Evolutionary conservation across 257 asterid genomes (phyloP).

Genomic region (Nicotiana benthamiana): DNA sequence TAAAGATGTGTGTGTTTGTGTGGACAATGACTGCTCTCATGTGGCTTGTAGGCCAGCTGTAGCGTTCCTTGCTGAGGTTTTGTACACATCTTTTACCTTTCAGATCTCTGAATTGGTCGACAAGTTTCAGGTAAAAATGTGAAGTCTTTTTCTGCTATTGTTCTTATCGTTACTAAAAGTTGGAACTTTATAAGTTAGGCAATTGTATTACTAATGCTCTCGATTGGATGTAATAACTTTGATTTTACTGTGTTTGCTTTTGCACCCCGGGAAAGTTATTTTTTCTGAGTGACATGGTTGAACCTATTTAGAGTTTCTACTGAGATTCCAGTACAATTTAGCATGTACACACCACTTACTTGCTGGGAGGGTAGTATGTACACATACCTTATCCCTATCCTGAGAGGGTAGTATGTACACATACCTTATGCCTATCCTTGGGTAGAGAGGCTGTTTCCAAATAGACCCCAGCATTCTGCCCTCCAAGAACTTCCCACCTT

Average conservation of each 20-base stretch:
- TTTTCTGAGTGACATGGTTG: neutral
- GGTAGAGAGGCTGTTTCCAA: no score
- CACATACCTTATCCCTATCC: no score
- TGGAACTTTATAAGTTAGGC: neutral
- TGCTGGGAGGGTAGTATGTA: no score
- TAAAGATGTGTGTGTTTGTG: conserved; percentile 60
- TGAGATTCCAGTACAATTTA: neutral
- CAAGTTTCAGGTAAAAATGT: conserved; percentile 57
- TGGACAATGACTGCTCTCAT: conserved; percentile 78
- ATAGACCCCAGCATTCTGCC: no score
- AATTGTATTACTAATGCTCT: neutral
- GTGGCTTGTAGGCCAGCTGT: conserved; percentile 78
- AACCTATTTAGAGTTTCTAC: neutral
- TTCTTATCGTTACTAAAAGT: neutral
- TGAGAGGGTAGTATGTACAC: no score
- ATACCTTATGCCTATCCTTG: no score
- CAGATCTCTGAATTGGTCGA: conserved; percentile 55
- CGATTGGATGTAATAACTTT: neutral
- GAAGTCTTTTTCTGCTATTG: neutral
- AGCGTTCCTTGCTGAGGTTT: conserved; percentile 54
- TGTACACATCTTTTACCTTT: conserved; percentile 62
- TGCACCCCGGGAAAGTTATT: neutral
- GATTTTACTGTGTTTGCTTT: neutral
- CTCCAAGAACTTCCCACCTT: no score
- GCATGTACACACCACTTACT: neutral